Evolutionary conservation across 2,329 filamentous ascomycete genomes (phyloP).

Genomic region (Raffaelea albimanens): DNA sequence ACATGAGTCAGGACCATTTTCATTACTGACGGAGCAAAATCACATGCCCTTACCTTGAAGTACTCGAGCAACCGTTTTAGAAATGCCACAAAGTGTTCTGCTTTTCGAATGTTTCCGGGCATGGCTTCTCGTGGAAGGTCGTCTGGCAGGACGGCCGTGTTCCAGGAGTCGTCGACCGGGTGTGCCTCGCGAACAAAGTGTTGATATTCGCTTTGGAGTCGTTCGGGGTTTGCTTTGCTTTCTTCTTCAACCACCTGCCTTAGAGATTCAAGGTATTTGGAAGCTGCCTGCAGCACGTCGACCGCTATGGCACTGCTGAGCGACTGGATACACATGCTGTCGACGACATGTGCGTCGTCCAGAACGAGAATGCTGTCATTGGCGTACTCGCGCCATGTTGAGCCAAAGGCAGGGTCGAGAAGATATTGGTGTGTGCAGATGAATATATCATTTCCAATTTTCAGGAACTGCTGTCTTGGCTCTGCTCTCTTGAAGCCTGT

Average conservation of each 20-base stretch:
- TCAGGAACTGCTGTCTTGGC: slow-evolving; percentile 83
- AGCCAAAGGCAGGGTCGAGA: slow-evolving; percentile 92
- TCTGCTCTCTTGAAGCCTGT: slow-evolving; percentile 74
- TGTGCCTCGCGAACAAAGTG: slow-evolving; percentile 82
- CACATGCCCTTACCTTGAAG: slow-evolving; percentile 70
- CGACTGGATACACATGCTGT: slow-evolving; percentile 98
- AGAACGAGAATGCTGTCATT: slow-evolving; percentile 99
- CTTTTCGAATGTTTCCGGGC: slow-evolving; percentile 88
- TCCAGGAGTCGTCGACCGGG: slow-evolving; percentile 64
- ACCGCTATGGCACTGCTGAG: slow-evolving; percentile 95
- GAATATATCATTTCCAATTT: slow-evolving; percentile 98
- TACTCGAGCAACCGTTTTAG: slow-evolving; percentile 97
- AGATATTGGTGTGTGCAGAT: slow-evolving; percentile 99
- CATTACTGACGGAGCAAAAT: too few relatives aligned
- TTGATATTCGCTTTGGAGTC: slow-evolving; percentile 88
- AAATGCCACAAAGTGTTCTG: slow-evolving; percentile 93
- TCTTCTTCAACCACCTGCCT: slow-evolving; percentile 88
- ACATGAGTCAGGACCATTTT: slow-evolving; percentile 1
- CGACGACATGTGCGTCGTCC: slow-evolving; percentile 97
- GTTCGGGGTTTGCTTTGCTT: slow-evolving; percentile 86
- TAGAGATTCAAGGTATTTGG: slow-evolving; percentile 79
- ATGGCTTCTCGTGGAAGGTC: slow-evolving; percentile 93
- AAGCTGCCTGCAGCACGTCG: slow-evolving; percentile 84
- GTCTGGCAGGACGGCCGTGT: slow-evolving; percentile 62
- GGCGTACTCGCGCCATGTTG: slow-evolving; percentile 70